Base-by-base conservation (phyloP, 208 protist species). In the Leishmania amazonensis region DNA sequence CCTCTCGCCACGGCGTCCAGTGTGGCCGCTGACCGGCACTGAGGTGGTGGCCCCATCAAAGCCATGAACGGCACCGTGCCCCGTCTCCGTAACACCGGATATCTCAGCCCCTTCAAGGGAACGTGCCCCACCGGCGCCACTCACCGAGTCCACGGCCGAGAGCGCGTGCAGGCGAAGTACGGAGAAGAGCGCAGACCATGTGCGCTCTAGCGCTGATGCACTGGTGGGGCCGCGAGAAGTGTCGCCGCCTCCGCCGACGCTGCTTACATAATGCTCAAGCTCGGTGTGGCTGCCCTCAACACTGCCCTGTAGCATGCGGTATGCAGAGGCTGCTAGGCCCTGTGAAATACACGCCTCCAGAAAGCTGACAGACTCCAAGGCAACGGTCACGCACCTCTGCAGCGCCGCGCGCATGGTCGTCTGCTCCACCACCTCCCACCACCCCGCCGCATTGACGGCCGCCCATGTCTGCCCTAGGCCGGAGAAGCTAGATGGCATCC, bases 301-400 rank as follows among this genome's bases (percentile, higher is more conserved):
- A 19, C 38, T 51, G 70, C 42, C 19, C 40, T 54, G 70, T 8
- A 38, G 81, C 62, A 49, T 42, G 81, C 11, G 62, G 38, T 35
- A 77, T 4, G 78, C 13, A 15, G 65, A 83, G 7, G 76, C 42
- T 40, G 24, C 47, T 0, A 82, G 67, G 1, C 83, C 83, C 28
- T 35, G 78, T n/a, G 62, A 17, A 5, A 83, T 5, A 57, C 83
- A 86, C 2, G n/a, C 13, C 11, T 86, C 79, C 5, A 86, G 49
- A 28, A 86, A 79, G 31, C 38, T 45, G 3, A 83, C 47, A 60
- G 78, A 72, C 8, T 83, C 65, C 67, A 86, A 47, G 28, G 83
- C 83, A 15, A 86, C 78, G 19, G 83, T 77, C 40, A 83, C 80
- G 60, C 83, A 86, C 31, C 83, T 67, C 58, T 86, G 75, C 71